Percentiles rank a stretch among this genome's conserved stretches.
Evolutionary conservation across 345 rosid species (phyloP).

Genomic region (sweet orange (Citrus sinensis)): DNA sequence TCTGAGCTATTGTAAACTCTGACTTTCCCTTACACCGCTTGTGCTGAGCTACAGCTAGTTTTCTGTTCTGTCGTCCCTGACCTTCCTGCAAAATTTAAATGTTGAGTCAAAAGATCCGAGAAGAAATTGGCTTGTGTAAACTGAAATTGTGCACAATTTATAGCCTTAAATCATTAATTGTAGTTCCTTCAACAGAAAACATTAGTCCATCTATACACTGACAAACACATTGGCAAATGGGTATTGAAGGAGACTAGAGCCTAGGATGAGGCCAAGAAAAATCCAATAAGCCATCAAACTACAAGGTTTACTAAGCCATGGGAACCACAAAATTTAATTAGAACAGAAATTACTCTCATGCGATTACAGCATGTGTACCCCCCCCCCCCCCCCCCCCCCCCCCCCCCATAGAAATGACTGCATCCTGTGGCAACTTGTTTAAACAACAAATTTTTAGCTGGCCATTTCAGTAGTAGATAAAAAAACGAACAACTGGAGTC

Average conservation of each 20-base stretch:
- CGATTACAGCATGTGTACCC: background rate
- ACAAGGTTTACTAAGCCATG: background rate
- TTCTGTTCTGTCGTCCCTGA: constrained; percentile 77
- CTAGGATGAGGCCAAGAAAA: background rate
- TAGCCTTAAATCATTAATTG: background rate
- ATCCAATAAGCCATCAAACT: background rate
- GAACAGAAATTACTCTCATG: background rate
- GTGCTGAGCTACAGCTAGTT: constrained; percentile 78
- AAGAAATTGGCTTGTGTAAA: background rate
- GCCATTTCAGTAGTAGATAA: background rate
- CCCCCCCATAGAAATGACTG: background rate
- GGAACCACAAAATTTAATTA: background rate
- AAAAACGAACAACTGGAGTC: background rate
- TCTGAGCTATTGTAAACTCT: constrained; percentile 60
- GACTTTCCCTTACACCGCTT: constrained; percentile 69
- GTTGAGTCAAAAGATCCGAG: constrained; percentile 2
- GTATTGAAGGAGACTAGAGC: background rate
- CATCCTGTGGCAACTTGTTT: background rate
- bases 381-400: background rate
- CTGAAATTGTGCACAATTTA: background rate
- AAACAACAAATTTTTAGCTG: background rate
- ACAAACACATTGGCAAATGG: background rate
- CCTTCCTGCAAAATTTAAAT: constrained; percentile 66
- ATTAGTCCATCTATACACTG: background rate
- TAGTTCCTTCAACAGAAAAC: background rate